phyloP scores from a whole-genome alignment of 2,329 filamentous ascomycete species.

The Paraconiothyrium brasiliense region DNA sequence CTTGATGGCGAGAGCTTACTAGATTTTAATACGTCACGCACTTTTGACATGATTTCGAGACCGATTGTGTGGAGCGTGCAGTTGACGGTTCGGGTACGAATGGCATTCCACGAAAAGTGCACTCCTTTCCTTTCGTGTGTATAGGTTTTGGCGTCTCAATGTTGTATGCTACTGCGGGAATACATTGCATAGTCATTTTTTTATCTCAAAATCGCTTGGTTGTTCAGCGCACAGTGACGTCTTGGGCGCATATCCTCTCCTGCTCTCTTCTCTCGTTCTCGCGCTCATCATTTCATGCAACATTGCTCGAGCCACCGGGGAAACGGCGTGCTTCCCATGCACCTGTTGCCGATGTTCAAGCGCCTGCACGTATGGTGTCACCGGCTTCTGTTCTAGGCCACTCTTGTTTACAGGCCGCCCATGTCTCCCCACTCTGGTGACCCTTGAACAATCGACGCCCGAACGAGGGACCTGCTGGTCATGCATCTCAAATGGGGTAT shows the following conservation, averaged over 20 bases:
- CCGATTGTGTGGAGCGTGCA: conserved; percentile 29
- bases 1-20: conserved; percentile 38
- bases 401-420: conserved; percentile 6
- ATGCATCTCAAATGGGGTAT: conserved; percentile 25
- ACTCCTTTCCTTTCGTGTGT: conserved; percentile 40
- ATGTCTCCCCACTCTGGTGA: background rate
- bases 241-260: background rate
- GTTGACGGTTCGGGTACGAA: conserved; percentile 31
- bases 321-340: conserved; percentile 17
- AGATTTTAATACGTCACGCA: conserved; percentile 47
- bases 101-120: conserved; percentile 36
- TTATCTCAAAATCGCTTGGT: background rate
- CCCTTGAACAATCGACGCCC: conserved; percentile 8
- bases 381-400: conserved; percentile 1
- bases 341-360: background rate
- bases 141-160: conserved; percentile 33
- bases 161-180: conserved; percentile 35
- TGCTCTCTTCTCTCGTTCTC: background rate
- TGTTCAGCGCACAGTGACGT: background rate
- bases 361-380: conserved; percentile 3
- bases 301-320: conserved; percentile 31
- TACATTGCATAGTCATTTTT: conserved; percentile 26
- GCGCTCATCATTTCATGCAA: conserved; percentile 12
- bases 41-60: conserved; percentile 29
- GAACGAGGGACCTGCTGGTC: conserved; percentile 29